phyloP scores from a whole-genome alignment of 495 filamentous ascomycete species.

The Hyphodiscus hymeniophilus region DNA sequence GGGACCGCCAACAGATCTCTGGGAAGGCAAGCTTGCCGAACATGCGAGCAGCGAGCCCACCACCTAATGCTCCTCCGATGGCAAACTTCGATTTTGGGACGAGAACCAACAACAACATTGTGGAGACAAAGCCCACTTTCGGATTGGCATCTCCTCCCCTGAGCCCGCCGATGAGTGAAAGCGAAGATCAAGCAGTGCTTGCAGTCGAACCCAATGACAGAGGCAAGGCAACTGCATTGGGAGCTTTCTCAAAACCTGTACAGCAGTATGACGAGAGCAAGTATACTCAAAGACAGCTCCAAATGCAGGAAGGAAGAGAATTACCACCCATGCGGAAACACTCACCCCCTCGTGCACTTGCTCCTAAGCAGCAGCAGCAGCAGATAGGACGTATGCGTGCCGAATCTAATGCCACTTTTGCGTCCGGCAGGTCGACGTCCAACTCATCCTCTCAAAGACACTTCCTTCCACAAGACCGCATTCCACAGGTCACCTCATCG shows the following conservation, averaged over 20 bases:
- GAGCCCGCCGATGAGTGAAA: conserved; percentile 67
- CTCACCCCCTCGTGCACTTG: conserved; percentile 19
- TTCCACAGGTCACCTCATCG: conserved; percentile 1
- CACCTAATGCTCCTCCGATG: conserved; percentile 28
- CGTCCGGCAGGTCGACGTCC: conserved; percentile 16
- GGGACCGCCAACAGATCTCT: conserved; percentile 35
- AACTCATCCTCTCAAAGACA: conserved; percentile 18
- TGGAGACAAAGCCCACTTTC: conserved; percentile 23
- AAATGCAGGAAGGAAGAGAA: conserved; percentile 63
- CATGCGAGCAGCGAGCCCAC: conserved; percentile 44
- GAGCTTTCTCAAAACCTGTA: conserved; percentile 72
- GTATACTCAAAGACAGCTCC: conserved; percentile 72
- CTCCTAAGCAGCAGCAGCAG: conserved; percentile 10
- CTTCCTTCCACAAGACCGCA: conserved; percentile 13
- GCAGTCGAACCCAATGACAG: conserved; percentile 67
- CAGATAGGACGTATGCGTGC: conserved; percentile 12
- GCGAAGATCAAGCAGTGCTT: conserved; percentile 48
- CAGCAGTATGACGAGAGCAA: conserved; percentile 75
- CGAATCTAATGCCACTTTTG: conserved; percentile 19
- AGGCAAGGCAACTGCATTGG: conserved; percentile 80
- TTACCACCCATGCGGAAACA: conserved; percentile 28
- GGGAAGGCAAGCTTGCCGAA: conserved; percentile 21
- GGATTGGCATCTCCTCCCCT: conserved; percentile 49
- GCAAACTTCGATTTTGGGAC: conserved; percentile 17
- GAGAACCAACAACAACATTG: conserved; percentile 1